phyloP scores from a whole-genome alignment of 78 protist species.

The Dictyostelium capitatum region DNA sequence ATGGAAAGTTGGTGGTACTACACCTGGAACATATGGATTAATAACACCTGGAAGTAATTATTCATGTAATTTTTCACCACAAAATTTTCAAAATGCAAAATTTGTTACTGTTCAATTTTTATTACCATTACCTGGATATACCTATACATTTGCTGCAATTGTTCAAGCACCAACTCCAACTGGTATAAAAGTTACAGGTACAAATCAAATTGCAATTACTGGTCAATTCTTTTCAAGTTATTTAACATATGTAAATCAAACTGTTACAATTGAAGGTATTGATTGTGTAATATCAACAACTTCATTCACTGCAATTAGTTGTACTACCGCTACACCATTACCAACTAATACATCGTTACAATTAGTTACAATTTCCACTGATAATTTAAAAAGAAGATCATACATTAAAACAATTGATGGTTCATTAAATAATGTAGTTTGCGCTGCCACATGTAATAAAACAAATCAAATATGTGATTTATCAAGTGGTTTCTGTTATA shows the following conservation, averaged over 20 bases:
- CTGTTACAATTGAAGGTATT: not conserved
- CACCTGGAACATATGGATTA: not conserved
- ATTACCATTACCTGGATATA: not conserved
- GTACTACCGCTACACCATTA: not conserved
- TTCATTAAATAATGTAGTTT: not conserved
- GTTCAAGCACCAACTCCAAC: constrained; percentile 6
- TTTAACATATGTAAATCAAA: not conserved
- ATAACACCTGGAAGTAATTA: not conserved
- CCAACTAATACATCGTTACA: not conserved
- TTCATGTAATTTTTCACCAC: not conserved
- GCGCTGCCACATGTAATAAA: not conserved
- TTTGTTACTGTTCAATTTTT: not conserved
- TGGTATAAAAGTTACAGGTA: not conserved
- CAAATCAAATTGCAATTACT: not conserved
- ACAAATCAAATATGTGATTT: not conserved
- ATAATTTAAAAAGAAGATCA: not conserved
- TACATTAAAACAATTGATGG: not conserved
- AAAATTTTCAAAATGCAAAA: too few relatives aligned
- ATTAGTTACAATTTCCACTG: not conserved
- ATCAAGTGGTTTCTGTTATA: not conserved
- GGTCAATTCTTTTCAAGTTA: constrained; percentile 9
- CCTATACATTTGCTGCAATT: not conserved
- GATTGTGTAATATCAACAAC: not conserved
- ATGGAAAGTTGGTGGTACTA: not conserved
- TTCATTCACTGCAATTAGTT: not conserved